Evolutionary conservation across 768 basidiomycete genomes (phyloP), one percentile per base, ranked within the genome.

Genomic region (Panaeolus papilionaceus): DNA sequence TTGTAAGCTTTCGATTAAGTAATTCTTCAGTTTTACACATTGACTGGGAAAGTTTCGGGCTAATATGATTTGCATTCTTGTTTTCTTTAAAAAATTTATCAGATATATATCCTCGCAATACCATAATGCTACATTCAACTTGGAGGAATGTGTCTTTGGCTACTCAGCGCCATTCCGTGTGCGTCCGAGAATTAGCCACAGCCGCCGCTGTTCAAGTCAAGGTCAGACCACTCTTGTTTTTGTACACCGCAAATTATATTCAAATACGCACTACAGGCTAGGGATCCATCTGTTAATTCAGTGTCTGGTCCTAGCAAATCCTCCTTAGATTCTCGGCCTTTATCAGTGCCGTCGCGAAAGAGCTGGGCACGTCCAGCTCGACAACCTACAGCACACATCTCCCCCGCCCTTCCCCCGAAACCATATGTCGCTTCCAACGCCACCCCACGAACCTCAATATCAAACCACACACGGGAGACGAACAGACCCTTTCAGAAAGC

Each of bases 131-230:
- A 5, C 37, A 58, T 58, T 16, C 10, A 58, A 58, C 54, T 58
- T 58, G 26, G 54, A 58, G 54, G 28, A 58, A 58, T 37, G 54
- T 58, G 33, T 58, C 54, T 16, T 49, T 49, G 47, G 47, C 47
- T 23, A 49, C 47, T 49, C 47, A 49, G 23, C 54, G 54, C 28
- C 26, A 58, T 58, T 58, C 54, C 26, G 54, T 58, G 26, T 58
- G 54, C 14, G 54, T 58, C 54, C 54, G 54, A 58, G 54, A 58
- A 58, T 37, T 58, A 58, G 54, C 54, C 10, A 58, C 54, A 58
- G 54, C 54, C 16, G 54, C 54, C 3, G 47, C 47, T 26, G 4
- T 49, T 23, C 47, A 49, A 12, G 33, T 58, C 26, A 58, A 58
- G 54, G 54, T 58, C 26, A 58, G 5, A 58, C 4, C 14, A 58